Base-by-base conservation (phyloP, 1,139 yeast genomes). In the Saccharomyces pastorianus region DNA sequence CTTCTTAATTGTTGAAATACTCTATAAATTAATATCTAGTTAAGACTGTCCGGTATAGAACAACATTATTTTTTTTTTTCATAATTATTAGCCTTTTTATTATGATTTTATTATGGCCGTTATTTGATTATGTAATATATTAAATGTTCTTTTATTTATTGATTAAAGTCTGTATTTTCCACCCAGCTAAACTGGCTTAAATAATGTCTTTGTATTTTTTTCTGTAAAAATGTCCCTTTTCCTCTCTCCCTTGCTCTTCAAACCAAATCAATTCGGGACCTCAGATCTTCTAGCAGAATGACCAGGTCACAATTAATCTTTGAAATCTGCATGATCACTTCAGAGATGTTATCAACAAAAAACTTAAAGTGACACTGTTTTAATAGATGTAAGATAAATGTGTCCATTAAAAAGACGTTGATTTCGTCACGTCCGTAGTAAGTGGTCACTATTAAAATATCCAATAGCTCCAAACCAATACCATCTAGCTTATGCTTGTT, bases 291-390 rank as follows among this genome's bases (percentile, higher is more conserved):
- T 7, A 38, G 2, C n/a, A 38, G 25, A 38, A 38, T 38, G 25
- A 38, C 44, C 13, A 38, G 13, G 44, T 38, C 44, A 6, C 44
- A 38, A 9, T 38, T 25, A 2, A 38, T 38, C 6, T 17, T 38
- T 17, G 44, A 38, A 17, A 38, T 17, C 13, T 38, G 44, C 9
- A 20, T 38, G 11, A 38, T 13, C 44, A 38, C 3, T 13, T 38
- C 44, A 38, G 44, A 38, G 6, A 38, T 38, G 11, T 17, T 38
- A 17, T n/a, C 9, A 26, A 31, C 42, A 34, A 51, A 51, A 34
- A 51, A 51, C 44, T 51, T 51, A 41, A 7, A 38, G 14, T 46
- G 49, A 25, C 49, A 46, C 47, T 51, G 50, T 26, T 20, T 26
- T n/a, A 51, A 32, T n/a, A 47, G 6, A n/a, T 44, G n/a, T 9